Base-by-base conservation (phyloP, 306 rosid species). In the Cucurbita moschata region DNA sequence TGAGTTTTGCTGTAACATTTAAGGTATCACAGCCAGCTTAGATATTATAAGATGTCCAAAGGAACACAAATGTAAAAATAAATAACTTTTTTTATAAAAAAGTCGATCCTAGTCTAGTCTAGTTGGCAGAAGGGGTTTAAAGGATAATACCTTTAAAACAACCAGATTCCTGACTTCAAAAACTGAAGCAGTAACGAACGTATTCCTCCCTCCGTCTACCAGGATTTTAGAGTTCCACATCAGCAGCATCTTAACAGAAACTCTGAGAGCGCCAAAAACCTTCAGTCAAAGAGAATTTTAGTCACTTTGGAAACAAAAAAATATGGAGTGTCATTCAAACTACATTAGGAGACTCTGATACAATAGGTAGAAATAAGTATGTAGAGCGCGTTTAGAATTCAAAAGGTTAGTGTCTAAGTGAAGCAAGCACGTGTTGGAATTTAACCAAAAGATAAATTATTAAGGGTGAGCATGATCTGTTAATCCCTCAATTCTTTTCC, bases 241-340 rank as follows among this genome's bases (percentile, higher is more conserved):
- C 62, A 94, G 95, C 84, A 94, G 75, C 96, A 94, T 89, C 86
- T 94, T 94, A 80, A 94, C 89, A 78, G 90, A 72, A 80, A 94
- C 96, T 90, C 98, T 86, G 84, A 94, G 88, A 71, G 98, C 98
- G 77, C 98, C 98, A 84, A 81, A 94, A 78, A 94, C 98, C 98
- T 94, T 82, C 88, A 91, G 54, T 62, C 73, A 79, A 64, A 77
- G 70, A 73, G 71, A 76, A 49, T 18, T 72, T 21, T 10, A 38
- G 50, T 72, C 39, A 53, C 21, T 53, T 38, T 0, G 7, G 37
- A 57, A 57, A 52, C 38, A 56, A 21, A 56, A 7, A 39, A n/a
- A 64, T 4, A 8, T 19, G 56, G 8, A 12, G 23, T 11, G 54
- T 67, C 9, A 47, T 44, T 5, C 56, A 46, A 69, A 47, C 59